Base-by-base conservation (phyloP, 352 stramenopile genomes). In the Globisporangium emineosum region DNA sequence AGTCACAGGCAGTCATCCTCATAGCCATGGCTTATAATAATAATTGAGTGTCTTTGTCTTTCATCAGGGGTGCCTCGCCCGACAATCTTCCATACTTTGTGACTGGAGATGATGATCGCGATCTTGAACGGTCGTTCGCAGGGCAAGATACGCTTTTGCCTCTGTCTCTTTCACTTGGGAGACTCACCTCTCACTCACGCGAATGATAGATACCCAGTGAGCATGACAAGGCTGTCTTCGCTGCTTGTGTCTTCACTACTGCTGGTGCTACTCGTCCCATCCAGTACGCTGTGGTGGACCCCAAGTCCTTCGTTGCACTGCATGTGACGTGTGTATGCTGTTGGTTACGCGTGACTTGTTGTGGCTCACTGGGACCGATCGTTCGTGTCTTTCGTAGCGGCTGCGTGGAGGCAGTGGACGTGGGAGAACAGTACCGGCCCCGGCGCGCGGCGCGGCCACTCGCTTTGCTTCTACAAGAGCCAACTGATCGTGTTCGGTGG, bases 401-500 rank as follows among this genome's bases (percentile, higher is more conserved):
- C 35, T 4, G 82, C 70, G 13, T 98, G 90, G 92, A 78, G 89
- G 32, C 71, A 96, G 70, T 98, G 92, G 92, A 86, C 80, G 19
- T 97, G 85, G 76, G 55, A 65, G 1, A 62, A 53, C 30, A 80
- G 73, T 30, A 52, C 68, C 5, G 91, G 88, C 5, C 94, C 94
- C 0, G 77, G 78, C 19, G 81, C 77, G 35, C 76, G 94, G 21
- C 73, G 85, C 53, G 91, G 94, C 5, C 93, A 98, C 68, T 96
- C 91, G 6, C 66, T 98, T 5, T 78, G 88, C n/a, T 71, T 97
- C 52, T 94, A 91, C 62, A 83, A 81, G 51, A 94, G 73, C 42
- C 75, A 89, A 49, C 57, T 92, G 15, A 69, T 98, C 23, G 77
- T 99, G 52, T 99, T 99, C 67, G 96, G 96, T 2, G 96, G 94